phyloP scores from a whole-genome alignment of 352 stramenopile genomes.

The Pythium aquatile region DNA sequence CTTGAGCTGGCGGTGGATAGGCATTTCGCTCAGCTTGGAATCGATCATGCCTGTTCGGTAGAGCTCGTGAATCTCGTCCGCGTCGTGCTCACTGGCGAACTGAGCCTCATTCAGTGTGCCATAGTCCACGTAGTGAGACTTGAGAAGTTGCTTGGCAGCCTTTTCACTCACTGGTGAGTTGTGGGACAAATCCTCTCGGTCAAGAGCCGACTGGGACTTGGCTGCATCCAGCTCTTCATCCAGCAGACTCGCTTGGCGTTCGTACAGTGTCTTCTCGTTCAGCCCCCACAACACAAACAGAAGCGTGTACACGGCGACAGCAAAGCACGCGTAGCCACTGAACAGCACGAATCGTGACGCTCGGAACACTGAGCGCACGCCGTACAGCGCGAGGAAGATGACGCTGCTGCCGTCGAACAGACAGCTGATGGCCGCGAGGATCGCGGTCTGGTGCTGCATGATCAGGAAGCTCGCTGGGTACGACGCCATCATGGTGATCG shows the following conservation, averaged over 20 bases:
- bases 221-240: neutral
- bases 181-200: slow-evolving; percentile 11
- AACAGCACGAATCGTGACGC: slow-evolving; percentile 32
- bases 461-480: slow-evolving; percentile 45
- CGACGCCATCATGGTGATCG: slow-evolving; percentile 49
- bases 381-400: slow-evolving; percentile 37
- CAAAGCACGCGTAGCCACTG: slow-evolving; percentile 41
- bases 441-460: slow-evolving; percentile 36
- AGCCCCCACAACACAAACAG: slow-evolving; percentile 72
- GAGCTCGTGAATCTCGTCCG: slow-evolving; percentile 29
- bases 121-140: slow-evolving; percentile 29
- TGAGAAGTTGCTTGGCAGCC: slow-evolving; percentile 28
- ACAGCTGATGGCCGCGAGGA: slow-evolving; percentile 45
- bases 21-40: slow-evolving; percentile 49
- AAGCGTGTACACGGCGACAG: slow-evolving; percentile 48
- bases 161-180: slow-evolving; percentile 28
- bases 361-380: slow-evolving; percentile 27
- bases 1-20: slow-evolving; percentile 55
- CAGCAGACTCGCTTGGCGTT: slow-evolving; percentile 10
- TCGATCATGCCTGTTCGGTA: slow-evolving; percentile 30
- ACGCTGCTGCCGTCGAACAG: slow-evolving; percentile 44
- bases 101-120: slow-evolving; percentile 25
- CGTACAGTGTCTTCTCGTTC: slow-evolving; percentile 55
- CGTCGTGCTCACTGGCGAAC: slow-evolving; percentile 13
- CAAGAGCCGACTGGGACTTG: neutral